Base-by-base conservation (phyloP, 352 stramenopile species). In the Globisporangium nagaii region DNA sequence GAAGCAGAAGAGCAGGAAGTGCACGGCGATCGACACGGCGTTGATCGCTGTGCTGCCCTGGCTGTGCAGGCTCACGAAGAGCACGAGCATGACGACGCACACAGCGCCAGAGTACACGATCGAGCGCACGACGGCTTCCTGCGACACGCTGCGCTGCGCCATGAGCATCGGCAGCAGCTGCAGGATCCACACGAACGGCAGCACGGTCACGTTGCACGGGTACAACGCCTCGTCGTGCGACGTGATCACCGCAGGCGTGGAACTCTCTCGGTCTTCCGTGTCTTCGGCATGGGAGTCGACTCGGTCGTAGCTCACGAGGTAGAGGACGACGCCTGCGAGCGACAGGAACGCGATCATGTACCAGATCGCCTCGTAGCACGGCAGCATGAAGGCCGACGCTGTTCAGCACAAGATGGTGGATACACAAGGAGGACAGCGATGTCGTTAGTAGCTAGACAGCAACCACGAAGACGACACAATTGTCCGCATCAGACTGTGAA, bases 301-400 rank as follows among this genome's bases (percentile, higher is more conserved):
- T 10, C 45, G 51, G 13, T 74, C 60, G 53, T 78, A 90, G 41
- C 79, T 92, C 44, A 70, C 53, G 1, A 60, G 55, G 17, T 81
- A 86, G 7, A 91, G 51, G 5, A 80, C 54, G 20, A 90, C 54
- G 1, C 79, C 80, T 44, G 68, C 49, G 20, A 68, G 44, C 11
- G 79, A 80, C 6, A 95, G 52, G 0, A 73, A 59, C 5, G 73
- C 68, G 46, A 95, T 87, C 10, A 66, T 87, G 60, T 95, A 95
- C 84, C 80, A 95, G 19, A 95, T 84, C 22, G 73, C 59, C 60
- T 90, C 84, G 41, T 91, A 95, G 53, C 84, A 93, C 7, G 84
- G 84, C n/a, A 95, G 63, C 78, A 95, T 91, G 53, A 95, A 95
- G 2, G 76, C 79, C 49, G 81, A 86, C 15, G 81, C 79, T 90